Percentiles rank a stretch among this genome's conserved stretches.
phyloP scores from a whole-genome alignment of 805 yeast genomes.

The Ogataea pini region DNA sequence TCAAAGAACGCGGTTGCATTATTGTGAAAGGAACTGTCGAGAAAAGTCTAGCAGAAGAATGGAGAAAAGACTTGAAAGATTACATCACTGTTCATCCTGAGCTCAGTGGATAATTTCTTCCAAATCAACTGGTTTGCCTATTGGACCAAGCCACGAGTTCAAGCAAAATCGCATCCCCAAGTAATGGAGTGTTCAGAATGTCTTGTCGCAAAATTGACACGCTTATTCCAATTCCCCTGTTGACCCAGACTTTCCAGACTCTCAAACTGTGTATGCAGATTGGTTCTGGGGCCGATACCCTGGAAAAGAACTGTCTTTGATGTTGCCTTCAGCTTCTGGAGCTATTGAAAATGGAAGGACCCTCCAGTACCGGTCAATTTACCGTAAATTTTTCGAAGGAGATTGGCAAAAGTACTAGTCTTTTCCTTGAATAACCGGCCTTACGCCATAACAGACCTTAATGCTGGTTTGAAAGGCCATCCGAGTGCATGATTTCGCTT shows the following conservation, averaged over 20 bases:
- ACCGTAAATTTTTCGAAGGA: slow-evolving; percentile 38
- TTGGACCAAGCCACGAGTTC: slow-evolving; percentile 4
- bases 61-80: neutral
- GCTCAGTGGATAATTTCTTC: slow-evolving; percentile 3
- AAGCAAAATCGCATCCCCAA: slow-evolving; percentile 3
- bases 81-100: slow-evolving; percentile 1
- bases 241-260: slow-evolving; percentile 4
- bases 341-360: slow-evolving; percentile 47
- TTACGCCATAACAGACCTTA: slow-evolving; percentile 35
- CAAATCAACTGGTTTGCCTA: slow-evolving; percentile 7
- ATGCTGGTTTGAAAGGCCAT: slow-evolving; percentile 22
- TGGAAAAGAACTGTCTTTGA: slow-evolving; percentile 37
- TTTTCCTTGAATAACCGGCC: slow-evolving; percentile 37
- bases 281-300: slow-evolving; percentile 24
- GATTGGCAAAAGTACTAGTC: slow-evolving; percentile 45
- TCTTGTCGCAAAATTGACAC: slow-evolving; percentile 2
- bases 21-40: slow-evolving; percentile 1
- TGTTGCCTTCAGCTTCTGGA: slow-evolving; percentile 42
- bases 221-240: neutral
- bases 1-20: slow-evolving; percentile 4
- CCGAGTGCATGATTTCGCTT: slow-evolving; percentile 30
- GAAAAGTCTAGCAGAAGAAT: neutral
- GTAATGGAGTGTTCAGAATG: slow-evolving; percentile 5
- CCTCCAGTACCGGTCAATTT: slow-evolving; percentile 35
- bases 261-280: slow-evolving; percentile 5